Conservation (phyloP, 1,139 yeast genomes). For the Wickerhamomyces sp. region DNA sequence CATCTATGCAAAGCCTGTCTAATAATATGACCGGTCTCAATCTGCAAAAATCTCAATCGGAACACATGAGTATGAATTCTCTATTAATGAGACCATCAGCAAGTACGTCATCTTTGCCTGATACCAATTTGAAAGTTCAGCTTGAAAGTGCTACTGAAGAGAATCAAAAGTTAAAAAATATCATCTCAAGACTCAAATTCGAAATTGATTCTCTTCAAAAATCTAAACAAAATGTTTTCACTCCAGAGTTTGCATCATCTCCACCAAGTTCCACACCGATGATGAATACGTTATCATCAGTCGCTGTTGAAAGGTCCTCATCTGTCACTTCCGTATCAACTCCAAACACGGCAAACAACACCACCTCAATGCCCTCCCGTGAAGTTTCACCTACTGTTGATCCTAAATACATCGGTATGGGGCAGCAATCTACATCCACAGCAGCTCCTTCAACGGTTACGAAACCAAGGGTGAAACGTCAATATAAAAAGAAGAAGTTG, state of each 20-base stretch:
- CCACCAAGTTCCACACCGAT: background rate
- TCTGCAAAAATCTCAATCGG: slow-evolving; percentile 12
- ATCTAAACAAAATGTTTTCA: background rate
- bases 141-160: slow-evolving; percentile 34
- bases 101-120: background rate
- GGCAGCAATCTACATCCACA: background rate
- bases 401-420: slow-evolving; percentile 24
- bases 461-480: slow-evolving; percentile 14
- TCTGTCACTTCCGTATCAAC: slow-evolving; percentile 1
- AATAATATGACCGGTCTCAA: slow-evolving; percentile 13
- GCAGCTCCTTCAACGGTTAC: background rate
- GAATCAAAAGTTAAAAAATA: slow-evolving; percentile 34
- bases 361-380: slow-evolving; percentile 7
- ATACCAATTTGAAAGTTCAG: slow-evolving; percentile 26
- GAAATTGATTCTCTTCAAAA: slow-evolving; percentile 28
- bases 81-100: too few species aligned
- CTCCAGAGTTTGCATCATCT: background rate
- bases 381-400: slow-evolving; percentile 29
- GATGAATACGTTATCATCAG: background rate
- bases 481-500: slow-evolving; percentile 20
- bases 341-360: slow-evolving; percentile 3
- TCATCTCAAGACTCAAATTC: slow-evolving; percentile 30
- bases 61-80: slow-evolving; percentile 2
- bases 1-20: slow-evolving; percentile 13
- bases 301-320: background rate